Conservation (phyloP, 2,329 filamentous ascomycete genomes). For the Fusarium lyarnte region DNA sequence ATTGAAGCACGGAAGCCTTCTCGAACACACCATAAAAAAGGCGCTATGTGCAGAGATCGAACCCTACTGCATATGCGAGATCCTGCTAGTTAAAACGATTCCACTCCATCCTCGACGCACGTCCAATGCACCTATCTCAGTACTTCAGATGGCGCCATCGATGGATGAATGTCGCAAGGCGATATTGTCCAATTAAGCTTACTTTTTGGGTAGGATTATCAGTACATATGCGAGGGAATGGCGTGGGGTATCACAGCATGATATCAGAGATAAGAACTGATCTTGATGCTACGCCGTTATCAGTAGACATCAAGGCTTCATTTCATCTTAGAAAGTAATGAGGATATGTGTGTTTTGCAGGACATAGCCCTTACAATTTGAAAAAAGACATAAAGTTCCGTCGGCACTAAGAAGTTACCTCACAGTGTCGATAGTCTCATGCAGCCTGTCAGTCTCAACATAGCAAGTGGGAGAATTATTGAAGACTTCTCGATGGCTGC, state of each 20-base stretch:
- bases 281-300: background rate
- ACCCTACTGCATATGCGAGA: slow-evolving; percentile 10
- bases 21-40: background rate
- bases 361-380: background rate
- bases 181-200: background rate
- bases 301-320: fast-evolving
- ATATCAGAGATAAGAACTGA: background rate
- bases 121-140: background rate
- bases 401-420: background rate
- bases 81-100: background rate
- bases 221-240: background rate
- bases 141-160: slow-evolving; percentile 2
- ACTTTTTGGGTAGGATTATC: background rate
- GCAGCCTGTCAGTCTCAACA: background rate
- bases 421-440: background rate
- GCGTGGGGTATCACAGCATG: slow-evolving; percentile 6
- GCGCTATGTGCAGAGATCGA: background rate
- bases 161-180: background rate
- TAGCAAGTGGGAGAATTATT: fast-evolving
- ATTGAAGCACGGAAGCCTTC: background rate
- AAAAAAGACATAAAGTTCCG: background rate
- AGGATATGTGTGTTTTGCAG: fast-evolving
- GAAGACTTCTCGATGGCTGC: fast-evolving
- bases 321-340: fast-evolving
- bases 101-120: slow-evolving; percentile 1